Percentiles rank a stretch among this genome's conserved stretches.
phyloP scores from a whole-genome alignment of 257 asterid genomes.

The Fraxinus anomala region DNA sequence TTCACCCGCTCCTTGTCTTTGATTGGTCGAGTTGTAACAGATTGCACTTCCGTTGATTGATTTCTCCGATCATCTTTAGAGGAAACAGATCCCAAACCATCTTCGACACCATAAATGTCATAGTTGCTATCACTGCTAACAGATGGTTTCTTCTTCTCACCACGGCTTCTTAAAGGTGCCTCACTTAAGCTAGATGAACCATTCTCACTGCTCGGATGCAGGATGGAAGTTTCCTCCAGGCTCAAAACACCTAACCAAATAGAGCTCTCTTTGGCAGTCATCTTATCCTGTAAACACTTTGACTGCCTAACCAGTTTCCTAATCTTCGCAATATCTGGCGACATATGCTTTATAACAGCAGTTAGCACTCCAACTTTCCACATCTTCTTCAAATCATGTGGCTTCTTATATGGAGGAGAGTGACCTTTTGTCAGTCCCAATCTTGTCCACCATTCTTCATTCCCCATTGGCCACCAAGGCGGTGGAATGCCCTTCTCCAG shows the following conservation, averaged over 20 bases:
- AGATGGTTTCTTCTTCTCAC: slow-evolving; percentile 53
- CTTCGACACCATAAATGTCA: slow-evolving; percentile 62
- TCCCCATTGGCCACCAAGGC: slow-evolving; percentile 63
- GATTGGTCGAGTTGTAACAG: slow-evolving; percentile 28
- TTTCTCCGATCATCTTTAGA: slow-evolving; percentile 53
- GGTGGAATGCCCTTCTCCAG: slow-evolving; percentile 55
- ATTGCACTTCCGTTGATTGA: slow-evolving; percentile 28
- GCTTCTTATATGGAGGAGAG: slow-evolving; percentile 53
- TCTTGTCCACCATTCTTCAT: slow-evolving; percentile 57
- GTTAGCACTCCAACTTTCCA: slow-evolving; percentile 61
- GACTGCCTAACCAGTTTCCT: slow-evolving; percentile 65
- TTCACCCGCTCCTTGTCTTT: slow-evolving; percentile 36
- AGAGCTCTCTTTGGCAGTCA: slow-evolving; percentile 88
- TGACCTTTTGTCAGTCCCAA: slow-evolving; percentile 40
- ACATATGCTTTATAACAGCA: slow-evolving; percentile 80
- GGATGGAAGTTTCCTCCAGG: slow-evolving; percentile 65
- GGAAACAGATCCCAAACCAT: slow-evolving; percentile 60
- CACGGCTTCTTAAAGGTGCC: slow-evolving; percentile 46
- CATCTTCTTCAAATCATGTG: slow-evolving; percentile 59
- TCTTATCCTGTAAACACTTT: slow-evolving; percentile 85
- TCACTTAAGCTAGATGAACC: slow-evolving; percentile 72
- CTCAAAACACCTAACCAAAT: slow-evolving; percentile 77
- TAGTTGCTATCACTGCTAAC: slow-evolving; percentile 73
- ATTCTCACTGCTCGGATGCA: slow-evolving; percentile 63
- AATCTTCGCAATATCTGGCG: slow-evolving; percentile 76